phyloP scores from a whole-genome alignment of 129 eudicot species.

The Arctium minus region DNA sequence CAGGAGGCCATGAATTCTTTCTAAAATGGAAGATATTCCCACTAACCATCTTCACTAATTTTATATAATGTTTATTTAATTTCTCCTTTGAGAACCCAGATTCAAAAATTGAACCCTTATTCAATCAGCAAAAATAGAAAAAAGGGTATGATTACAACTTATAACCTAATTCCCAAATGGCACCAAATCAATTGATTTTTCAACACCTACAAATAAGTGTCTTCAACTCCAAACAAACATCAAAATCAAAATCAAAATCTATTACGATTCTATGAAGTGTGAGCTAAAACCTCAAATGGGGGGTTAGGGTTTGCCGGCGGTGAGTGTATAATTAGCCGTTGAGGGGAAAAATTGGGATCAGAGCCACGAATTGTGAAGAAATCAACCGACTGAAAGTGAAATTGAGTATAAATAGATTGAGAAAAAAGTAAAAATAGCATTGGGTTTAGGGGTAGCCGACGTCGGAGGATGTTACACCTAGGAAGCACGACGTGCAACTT shows the following conservation, averaged over 20 bases:
- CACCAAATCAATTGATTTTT: slow-evolving; percentile 7
- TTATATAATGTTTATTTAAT: neutral
- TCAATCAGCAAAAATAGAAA: neutral
- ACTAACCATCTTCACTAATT: slow-evolving; percentile 56
- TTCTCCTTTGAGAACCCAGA: neutral
- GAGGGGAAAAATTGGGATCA: neutral
- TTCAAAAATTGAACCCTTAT: neutral
- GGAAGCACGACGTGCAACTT: slow-evolving; percentile 16
- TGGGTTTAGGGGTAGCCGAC: neutral
- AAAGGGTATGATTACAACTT: slow-evolving; percentile 1
- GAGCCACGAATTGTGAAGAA: neutral
- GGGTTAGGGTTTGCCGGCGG: slow-evolving; percentile 7
- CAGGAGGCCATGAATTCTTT: slow-evolving; percentile 91
- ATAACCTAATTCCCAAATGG: slow-evolving; percentile 4
- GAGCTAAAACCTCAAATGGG: slow-evolving; percentile 14
- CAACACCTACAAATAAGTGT: slow-evolving; percentile 17
- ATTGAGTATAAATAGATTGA: neutral
- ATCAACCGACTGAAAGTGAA: neutral
- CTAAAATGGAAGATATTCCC: slow-evolving; percentile 69
- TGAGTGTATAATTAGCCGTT: neutral
- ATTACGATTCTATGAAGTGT: neutral
- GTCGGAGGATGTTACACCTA: slow-evolving; percentile 27
- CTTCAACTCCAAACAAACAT: slow-evolving; percentile 29
- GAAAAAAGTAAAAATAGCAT: neutral
- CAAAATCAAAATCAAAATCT: slow-evolving; percentile 1